Evolutionary conservation across 2,329 filamentous ascomycete species (phyloP), one percentile per base, ranked within the genome.

Genomic region (Cercospora zeina): DNA sequence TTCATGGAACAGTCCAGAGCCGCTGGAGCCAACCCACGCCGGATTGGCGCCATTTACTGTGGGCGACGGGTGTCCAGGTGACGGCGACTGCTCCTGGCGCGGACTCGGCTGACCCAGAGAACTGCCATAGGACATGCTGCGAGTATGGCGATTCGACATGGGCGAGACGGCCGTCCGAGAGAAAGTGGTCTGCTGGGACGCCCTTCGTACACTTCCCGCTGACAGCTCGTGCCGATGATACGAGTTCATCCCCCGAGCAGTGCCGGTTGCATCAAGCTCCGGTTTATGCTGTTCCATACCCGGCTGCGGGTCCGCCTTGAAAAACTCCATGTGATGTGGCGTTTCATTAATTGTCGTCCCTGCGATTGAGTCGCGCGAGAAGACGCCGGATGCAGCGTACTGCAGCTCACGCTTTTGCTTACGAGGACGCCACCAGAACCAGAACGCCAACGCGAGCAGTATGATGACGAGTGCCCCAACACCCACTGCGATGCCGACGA

Each of bases 141-240:
- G 54, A n/a, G 61, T 56, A n/a, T 62, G 57, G 36, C 58, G 51
- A 53, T 65, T 59, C 13, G 58, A 60, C 9, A 65, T 50, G 10
- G 65, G 65, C 24, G 65, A 67, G 7, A 67, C 62, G 13, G 61
- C 64, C 14, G 57, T 59, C 57, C 61, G 51, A 11, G 61, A 65
- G 4, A 64, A 56, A 9, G 59, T 61, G 19, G 63, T 62, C 54
- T 60, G 59, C 54, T 63, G 54, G 8, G 58, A 61, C 13, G 62
- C 62, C 21, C 59, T 56, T 9, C 62, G 59, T 4, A 64, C 59
- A 36, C 54, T 54, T 16, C 61, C 64, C 9, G 42, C 54, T 24
- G 42, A 64, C 4, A 67, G 59, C 51, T 67, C 65, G 31, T 65
- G 65, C 5, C 63, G 59, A 36, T 64, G 55, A 16, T 54, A 63